phyloP scores from a whole-genome alignment of 169 alveolate genomes.

The Plasmodium gonderi region DNA sequence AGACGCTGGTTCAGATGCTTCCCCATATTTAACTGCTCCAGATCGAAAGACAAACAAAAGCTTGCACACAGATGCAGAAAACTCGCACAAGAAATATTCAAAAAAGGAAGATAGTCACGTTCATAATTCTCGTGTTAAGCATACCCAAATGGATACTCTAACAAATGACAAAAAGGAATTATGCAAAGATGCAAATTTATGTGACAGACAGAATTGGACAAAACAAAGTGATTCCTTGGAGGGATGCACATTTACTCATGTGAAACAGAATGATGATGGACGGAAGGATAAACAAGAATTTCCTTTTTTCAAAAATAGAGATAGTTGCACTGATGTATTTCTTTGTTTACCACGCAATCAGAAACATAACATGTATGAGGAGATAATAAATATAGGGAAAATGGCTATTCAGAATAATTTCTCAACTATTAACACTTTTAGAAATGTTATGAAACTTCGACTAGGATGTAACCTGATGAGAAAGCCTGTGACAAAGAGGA shows the following conservation, averaged over 20 bases:
- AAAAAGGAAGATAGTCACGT: neutral
- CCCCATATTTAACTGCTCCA: neutral
- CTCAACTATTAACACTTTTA: slow-evolving; percentile 5
- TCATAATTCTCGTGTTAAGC: neutral
- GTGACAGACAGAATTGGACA: no score
- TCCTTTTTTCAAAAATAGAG: neutral
- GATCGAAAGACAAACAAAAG: neutral
- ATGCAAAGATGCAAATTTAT: neutral
- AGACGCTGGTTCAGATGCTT: neutral
- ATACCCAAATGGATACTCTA: neutral
- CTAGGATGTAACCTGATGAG: neutral
- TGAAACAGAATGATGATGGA: neutral
- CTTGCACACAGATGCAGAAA: neutral
- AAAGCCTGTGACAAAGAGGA: neutral
- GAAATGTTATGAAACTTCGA: neutral
- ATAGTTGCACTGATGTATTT: neutral
- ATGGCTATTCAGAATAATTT: slow-evolving; percentile 21
- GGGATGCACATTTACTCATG: no score
- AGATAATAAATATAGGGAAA: slow-evolving; percentile 35
- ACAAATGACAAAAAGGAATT: neutral
- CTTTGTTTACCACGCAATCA: neutral
- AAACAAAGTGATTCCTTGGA: neutral
- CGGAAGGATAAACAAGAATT: neutral
- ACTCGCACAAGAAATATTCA: neutral
- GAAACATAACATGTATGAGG: slow-evolving; percentile 3